Evolutionary conservation across 2,329 filamentous ascomycete species (phyloP), one percentile per base, ranked within the genome.

Genomic region (Talaromyces sp.): DNA sequence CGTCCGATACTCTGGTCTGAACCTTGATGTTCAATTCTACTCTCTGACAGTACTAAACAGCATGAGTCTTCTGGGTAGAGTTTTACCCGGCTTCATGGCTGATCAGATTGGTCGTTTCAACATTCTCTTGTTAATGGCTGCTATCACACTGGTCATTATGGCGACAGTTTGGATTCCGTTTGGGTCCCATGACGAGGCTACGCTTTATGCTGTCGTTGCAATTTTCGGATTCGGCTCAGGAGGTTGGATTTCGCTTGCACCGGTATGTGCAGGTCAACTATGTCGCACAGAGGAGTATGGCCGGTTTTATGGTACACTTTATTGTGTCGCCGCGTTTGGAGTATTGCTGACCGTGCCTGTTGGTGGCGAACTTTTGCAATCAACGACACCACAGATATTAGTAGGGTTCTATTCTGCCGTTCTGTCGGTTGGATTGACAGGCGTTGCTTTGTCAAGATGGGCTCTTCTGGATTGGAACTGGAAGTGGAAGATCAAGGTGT

Each of bases 221-320:
- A 57, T 80, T 0, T 81, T 78, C 64, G 79, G 78, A 0, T 78
- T 80, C n/a, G 77, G 76, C 0, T 78, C 76, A 1, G 78, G 78
- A 0, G 75, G 75, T 0, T 80, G 76, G 65, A 64, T 80, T n/a
- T 76, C 75, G 0, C 67, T 79, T 1, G 71, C 72, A 5, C 57
- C 68, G 40, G 78, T 78, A 0, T 80, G 78, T 48, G 69, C 79
- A 19, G 77, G 76, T 0, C 75, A 79, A 43, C 69, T 78, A 0
- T 80, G 77, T 50, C 67, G 74, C 4, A 71, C 76, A 0, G 74
- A 79, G 52, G 73, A 80, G 16, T 80, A 79, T 52, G 77, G 77
- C 2, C 64, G 75, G 32, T 80, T 75, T 29, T 77, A 70, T 65
- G 77, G 79, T 0, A 80, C 79, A 0, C 70, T 77, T 51, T 80